Base-by-base conservation (phyloP, 2,329 filamentous ascomycete genomes). In the Reticulascus tulasneorum region DNA sequence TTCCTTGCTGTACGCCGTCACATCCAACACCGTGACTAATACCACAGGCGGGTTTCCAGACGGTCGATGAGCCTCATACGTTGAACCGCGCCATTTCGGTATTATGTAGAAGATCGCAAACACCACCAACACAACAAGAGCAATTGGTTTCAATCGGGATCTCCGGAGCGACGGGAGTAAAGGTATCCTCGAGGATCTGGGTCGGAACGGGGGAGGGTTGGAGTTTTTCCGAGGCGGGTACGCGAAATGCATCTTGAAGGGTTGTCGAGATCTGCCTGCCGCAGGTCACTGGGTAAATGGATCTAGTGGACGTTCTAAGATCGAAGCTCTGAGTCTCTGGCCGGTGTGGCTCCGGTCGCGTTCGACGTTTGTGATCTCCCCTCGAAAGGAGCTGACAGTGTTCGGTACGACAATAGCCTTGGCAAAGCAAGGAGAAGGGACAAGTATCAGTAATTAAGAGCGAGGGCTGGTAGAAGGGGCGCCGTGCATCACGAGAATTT, bases 211-310 rank as follows among this genome's bases (percentile, higher is more conserved):
- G 47, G 81, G 78, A 48, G 84, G 79, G 55, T 84, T 80, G 47
- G 86, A 91, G 55, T 77, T 80, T 66, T 91, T 94, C 61, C 89
- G 84, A 53, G 87, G 79, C 37, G 89, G 89, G 52, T 94, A 82
- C 46, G 90, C 88, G 71, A 91, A 89, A 62, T 95, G 90, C 88
- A 95, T 93, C 50, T 46, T 37, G 44, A 26, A 22, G 26, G 16
- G 27, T 25, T n/a, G n/a, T n/a, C n/a, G n/a, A n/a, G n/a, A n/a
- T n/a, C n/a, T n/a, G n/a, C n/a, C n/a, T n/a, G n/a, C n/a, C n/a
- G n/a, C n/a, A n/a, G n/a, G n/a, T n/a, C n/a, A n/a, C n/a, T n/a
- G n/a, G n/a, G n/a, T n/a, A n/a, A n/a, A n/a, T n/a, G n/a, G n/a
- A n/a, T n/a, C n/a, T n/a, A n/a, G n/a, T n/a, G n/a, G n/a, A n/a